Evolutionary conservation across 1,139 yeast genomes (phyloP), one percentile per base, ranked within the genome.

Genomic region (Debaryomyces sp.): DNA sequence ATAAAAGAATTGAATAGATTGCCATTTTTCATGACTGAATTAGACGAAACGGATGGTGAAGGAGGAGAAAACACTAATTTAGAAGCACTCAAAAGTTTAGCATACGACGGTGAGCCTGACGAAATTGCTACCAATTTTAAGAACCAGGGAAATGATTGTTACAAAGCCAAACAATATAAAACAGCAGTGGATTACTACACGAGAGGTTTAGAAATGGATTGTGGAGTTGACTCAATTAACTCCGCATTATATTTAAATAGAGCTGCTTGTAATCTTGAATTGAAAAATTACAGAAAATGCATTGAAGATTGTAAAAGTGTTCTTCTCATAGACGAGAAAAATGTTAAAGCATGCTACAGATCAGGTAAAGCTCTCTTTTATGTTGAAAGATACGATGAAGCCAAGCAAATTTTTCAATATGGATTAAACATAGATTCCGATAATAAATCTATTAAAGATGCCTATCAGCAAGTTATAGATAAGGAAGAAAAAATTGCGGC

Each of bases 81-180:
- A 21, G 98, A 94, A 62, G 99, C 99, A 0, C 77, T 94, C 53
- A 86, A 85, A 62, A 94, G 97, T 10, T 75, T 95, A 60, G 97
- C 96, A 0, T 92, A 89, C 62, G 99, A 94, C 45, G 99, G 99
- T 32, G 96, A 90, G 53, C 97, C 98, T 0, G 84, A 87, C 58
- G 99, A 94, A 61, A 75, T 92, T 42, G 98, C 98, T 2, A 78
- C 82, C 26, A 91, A 91, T 61, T 94, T 92, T 73, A 91, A 91
- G 57, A 85, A 81, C 54, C 98, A 94, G 64, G 99, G 99, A 9
- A 94, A 95, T 62, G 97, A 90, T 21, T 81, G 89, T 53, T 94
- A 78, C 70, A 85, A 81, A 63, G 73, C 71, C 6, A 88, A 86
- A 57, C 82, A 85, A 57, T 94, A 80, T 67, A 77, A 81, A 51